Evolutionary conservation across 495 filamentous ascomycete species (phyloP).

Genomic region (Annulohypoxylon maeteangense): DNA sequence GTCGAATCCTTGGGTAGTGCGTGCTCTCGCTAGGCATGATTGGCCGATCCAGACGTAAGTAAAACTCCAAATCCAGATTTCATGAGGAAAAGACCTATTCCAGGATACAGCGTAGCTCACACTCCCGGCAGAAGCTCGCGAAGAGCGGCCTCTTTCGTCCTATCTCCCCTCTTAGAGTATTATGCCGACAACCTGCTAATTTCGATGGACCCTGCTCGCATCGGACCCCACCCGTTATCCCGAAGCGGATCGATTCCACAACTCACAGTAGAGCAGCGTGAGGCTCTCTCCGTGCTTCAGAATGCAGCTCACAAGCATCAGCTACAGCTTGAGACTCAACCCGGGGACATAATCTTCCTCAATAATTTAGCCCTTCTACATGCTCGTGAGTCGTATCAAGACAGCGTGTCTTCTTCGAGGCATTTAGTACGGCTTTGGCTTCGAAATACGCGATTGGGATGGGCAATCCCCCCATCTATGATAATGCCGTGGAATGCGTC

Average conservation of each 20-base stretch:
- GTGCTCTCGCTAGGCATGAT: constrained; percentile 43
- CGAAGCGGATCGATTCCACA: constrained; percentile 44
- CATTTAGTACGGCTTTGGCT: constrained; percentile 66
- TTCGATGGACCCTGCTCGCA: constrained; percentile 55
- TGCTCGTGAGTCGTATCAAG: constrained; percentile 61
- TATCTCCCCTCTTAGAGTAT: constrained; percentile 53
- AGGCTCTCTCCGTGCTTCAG: constrained; percentile 51
- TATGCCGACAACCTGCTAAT: constrained; percentile 50
- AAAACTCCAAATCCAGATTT: neutral
- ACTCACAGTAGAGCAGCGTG: constrained; percentile 48
- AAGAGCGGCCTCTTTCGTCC: constrained; percentile 47
- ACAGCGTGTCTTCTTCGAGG: constrained; percentile 48
- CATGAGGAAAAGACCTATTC: neutral
- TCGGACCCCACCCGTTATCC: constrained; percentile 53
- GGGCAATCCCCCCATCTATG: constrained; percentile 55
- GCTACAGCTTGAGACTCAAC: constrained; percentile 57
- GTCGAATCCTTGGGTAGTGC: constrained; percentile 47
- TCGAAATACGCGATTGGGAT: constrained; percentile 53
- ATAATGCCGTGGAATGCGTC: constrained; percentile 57
- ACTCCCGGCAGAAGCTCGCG: constrained; percentile 46
- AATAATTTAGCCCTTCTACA: constrained; percentile 73
- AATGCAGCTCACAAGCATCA: constrained; percentile 49
- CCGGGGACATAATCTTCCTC: constrained; percentile 70
- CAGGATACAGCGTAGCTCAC: neutral
- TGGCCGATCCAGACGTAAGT: constrained; percentile 61